Evolutionary conservation across 1,284 basidiomycete species (phyloP), one percentile per base, ranked within the genome.

Genomic region (Kwoniella shivajii): DNA sequence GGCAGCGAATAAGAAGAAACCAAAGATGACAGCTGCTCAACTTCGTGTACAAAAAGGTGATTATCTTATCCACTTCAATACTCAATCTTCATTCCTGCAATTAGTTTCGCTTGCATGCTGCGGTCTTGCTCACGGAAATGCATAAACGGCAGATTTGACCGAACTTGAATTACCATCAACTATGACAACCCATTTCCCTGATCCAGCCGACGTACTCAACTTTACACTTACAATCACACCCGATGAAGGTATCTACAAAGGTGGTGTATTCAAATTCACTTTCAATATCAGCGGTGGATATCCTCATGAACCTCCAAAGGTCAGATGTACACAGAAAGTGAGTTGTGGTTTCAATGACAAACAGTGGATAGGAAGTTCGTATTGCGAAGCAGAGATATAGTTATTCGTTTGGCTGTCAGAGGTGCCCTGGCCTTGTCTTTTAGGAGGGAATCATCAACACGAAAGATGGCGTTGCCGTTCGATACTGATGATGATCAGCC

Each of bases 201-300:
- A 98, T 83, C 86, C 92, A 57, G 54, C 85, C 57, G 89, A 99
- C 83, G 86, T 97, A 66, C 87, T 99, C 75, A 94, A 97, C 84
- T 99, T 99, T 77, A 88, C 86, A 47, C 84, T 99, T 38, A 92
- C 88, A 61, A 97, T 99, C 73, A 88, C 87, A 39, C 96, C 96
- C 11, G 96, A 99, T 77, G 96, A 99, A 82, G 95, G 96, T 71
- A 95, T 99, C 89, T 99, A 99, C 84, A 89, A 92, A 80, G 90
- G 90, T 68, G 96, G 93, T 65, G 82, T 86, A 20, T 99, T 98
- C 82, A 80, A 83, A 57, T 99, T 99, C 81, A 92, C 89, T 29
- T 94, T 99, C 78, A 84, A 84, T 60, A 97, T 99, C 84, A 96
- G 92, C 81, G 87, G 87, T 76, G 98, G 96, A 80, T 99, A 99